Evolutionary conservation across 306 rosid species (phyloP), one percentile per base, ranked within the genome.

Genomic region (Inga oerstediana): DNA sequence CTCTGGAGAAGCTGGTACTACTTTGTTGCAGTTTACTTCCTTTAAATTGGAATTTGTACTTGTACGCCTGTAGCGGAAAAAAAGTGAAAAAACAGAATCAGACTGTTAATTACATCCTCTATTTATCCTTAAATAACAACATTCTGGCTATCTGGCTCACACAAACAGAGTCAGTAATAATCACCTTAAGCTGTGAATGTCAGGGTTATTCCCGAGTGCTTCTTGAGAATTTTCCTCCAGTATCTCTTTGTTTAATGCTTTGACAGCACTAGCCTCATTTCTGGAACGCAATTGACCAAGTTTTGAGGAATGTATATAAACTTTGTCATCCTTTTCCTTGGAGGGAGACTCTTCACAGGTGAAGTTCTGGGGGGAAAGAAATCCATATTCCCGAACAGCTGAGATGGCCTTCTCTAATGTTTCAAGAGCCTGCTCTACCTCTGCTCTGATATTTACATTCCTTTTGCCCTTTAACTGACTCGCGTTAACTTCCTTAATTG

Each of bases 361-460:
- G 79, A 76, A 86, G 69, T 62, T 83, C 52, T 15, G 80, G 45
- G 37, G 82, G 39, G 92, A 59, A 69, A 75, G 89, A 74, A 84
- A 84, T 69, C 91, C 88, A 54, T 84, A 54, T 69, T 90, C 84
- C 19, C 78, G 85, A 78, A 92, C 85, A 83, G 72, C 32, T 30
- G 88, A 81, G 74, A 97, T 92, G 56, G 88, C 93, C 84, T 86
- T 89, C 65, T 97, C 98, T 77, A 97, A 74, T 52, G 98, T 97
- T 85, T 85, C 90, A 65, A 94, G 76, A 87, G 98, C 98, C 75
- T 82, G 82, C 84, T 87, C 89, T 81, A 97, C 98, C 77, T 91
- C 92, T 44, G 93, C 79, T 48, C 97, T 91, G 37, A 93, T 75
- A 22, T 61, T 3, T 58, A 80, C 61, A 79, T 88, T 86, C 79